Evolutionary conservation across 2,329 filamentous ascomycete genomes (phyloP).

Genomic region (Apiospora sp.): DNA sequence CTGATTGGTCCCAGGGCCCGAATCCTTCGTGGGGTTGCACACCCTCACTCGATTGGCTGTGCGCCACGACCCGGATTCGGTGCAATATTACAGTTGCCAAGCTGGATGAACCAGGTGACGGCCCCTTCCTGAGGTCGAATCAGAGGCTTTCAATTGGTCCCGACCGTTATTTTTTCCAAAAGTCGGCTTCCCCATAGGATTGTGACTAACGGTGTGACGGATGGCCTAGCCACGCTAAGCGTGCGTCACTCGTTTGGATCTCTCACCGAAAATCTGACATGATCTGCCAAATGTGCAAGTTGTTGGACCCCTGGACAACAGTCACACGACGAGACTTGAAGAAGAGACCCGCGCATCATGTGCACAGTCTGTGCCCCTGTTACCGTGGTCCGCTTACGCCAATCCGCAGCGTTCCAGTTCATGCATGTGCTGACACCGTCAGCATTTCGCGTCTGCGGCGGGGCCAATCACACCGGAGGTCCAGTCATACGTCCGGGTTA

Average conservation of each 20-base stretch:
- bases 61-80: neutral
- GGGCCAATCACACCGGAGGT: neutral
- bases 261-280: slow-evolving; percentile 18
- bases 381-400: neutral
- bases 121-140: neutral
- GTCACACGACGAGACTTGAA: neutral
- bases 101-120: neutral
- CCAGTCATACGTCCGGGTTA: neutral
- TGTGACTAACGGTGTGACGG: neutral
- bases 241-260: neutral
- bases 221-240: neutral
- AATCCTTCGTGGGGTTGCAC: neutral
- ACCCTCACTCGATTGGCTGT: neutral
- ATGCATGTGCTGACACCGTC: neutral
- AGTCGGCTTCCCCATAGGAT: neutral
- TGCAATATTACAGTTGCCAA: neutral
- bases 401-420: neutral
- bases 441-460: neutral
- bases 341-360: neutral
- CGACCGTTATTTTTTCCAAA: neutral
- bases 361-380: neutral
- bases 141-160: neutral
- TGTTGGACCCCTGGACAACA: neutral
- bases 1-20: neutral
- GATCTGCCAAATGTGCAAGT: neutral